Base-by-base conservation (phyloP, 331 rosid species). In the Dryas integrifolia region DNA sequence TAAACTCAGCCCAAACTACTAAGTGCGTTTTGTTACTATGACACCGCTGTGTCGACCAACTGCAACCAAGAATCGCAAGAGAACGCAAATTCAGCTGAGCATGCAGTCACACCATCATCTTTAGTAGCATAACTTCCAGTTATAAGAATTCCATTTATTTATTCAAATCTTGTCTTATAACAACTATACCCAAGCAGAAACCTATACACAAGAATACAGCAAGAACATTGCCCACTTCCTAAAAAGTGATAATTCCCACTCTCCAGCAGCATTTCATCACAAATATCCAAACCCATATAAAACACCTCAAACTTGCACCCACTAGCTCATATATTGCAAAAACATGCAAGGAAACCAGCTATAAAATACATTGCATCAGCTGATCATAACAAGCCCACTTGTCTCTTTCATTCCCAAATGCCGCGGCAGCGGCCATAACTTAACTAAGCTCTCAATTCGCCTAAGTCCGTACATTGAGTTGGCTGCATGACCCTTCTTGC, bases 331-430 rank as follows among this genome's bases (percentile, higher is more conserved):
- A 57, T 51, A 52, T 16, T 59, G 5, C n/a, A 2, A 0, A 53
- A 13, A 70, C 51, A 70, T 14, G 24, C 9, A 26, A 62, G 4
- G 56, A 15, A 45, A 57, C 18, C 56, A 45, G 57, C 47, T 9
- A 39, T 57, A 15, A 30, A 58, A n/a, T 58, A 58, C 46, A 71
- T 57, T 71, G 56, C 66, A 70, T 70, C 9, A 57, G 9, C 46
- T 45, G 53, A 65, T 18, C 16, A 65, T 11, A 40, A 14, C 39
- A 18, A 46, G 10, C 43, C 38, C 11, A 7, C 15, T 41, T 6
- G 6, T 16, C 30, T 69, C 21, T 7, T 52, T 39, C 47, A 18
- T 41, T 50, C 21, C 24, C 30, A 11, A 15, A 16, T 16, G 6
- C 39, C 14, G 50, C 12, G 4, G n/a, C 18, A 51, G 5, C 6